Evolutionary conservation across 2,329 filamentous ascomycete genomes (phyloP).

Genomic region (Botrytis paeoniae): DNA sequence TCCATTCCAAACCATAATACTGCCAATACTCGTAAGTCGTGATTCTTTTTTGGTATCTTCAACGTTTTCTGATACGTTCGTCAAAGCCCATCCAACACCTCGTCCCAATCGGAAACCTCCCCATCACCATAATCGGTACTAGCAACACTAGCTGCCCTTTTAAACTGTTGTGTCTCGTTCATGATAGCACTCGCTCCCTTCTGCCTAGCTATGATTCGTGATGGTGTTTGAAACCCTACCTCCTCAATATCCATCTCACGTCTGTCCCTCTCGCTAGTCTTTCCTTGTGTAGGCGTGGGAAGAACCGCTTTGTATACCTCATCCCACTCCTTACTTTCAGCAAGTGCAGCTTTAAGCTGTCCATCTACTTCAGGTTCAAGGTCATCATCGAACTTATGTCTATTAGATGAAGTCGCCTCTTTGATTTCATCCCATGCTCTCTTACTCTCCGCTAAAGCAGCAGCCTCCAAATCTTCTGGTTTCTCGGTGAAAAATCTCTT

Average conservation of each 20-base stretch:
- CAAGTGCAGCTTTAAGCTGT: background rate
- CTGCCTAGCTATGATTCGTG: background rate
- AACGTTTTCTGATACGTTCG: background rate
- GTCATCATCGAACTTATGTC: background rate
- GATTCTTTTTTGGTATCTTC: background rate
- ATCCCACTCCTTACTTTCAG: slow-evolving; percentile 7
- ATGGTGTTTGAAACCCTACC: background rate
- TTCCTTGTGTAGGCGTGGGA: background rate
- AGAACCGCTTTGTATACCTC: background rate
- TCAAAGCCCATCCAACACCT: background rate
- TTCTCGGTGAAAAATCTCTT: slow-evolving; percentile 33
- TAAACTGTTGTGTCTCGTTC: slow-evolving; percentile 18
- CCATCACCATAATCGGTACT: slow-evolving; percentile 36
- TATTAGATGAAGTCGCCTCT: slow-evolving; percentile 5
- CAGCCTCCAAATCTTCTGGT: slow-evolving; percentile 30
- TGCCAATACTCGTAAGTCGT: background rate
- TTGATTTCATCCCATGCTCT: slow-evolving; percentile 2
- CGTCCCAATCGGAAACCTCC: slow-evolving; percentile 1
- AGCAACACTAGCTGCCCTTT: slow-evolving; percentile 21
- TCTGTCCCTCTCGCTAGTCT: background rate
- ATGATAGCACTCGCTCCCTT: background rate
- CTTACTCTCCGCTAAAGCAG: slow-evolving; percentile 28
- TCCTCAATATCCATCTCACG: background rate
- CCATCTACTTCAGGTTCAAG: background rate
- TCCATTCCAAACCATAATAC: background rate